Evolutionary conservation across 352 stramenopile species (phyloP), one percentile per base, ranked within the genome.

Genomic region (Blastocystis sp.): DNA sequence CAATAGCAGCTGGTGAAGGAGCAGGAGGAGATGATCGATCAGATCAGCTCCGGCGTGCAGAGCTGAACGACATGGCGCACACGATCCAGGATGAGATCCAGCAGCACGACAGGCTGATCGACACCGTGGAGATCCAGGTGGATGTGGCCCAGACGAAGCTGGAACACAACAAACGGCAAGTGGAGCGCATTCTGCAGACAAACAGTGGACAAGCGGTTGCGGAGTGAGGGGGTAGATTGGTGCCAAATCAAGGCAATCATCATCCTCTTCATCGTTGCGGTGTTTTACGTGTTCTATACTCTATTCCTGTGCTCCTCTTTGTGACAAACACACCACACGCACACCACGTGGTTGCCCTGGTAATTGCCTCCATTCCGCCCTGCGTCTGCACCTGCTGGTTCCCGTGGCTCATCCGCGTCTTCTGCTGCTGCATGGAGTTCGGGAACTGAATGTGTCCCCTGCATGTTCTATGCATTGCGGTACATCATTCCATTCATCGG

Each of bases 71-170:
- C 2, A 79, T 79, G 69, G 69, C 69, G n/a, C 69, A 79, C 56
- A 79, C 69, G 56, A 79, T 79, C 52, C 69, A 79, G 40, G 69
- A 79, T 34, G 69, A 79, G 38, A 79, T 79, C n/a, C 69, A 79
- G 34, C 7, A 79, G 43, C 69, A 79, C 52, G 69, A 79, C 56
- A 40, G 48, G 23, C 69, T 79, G 1, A 61, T 79, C 17, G 69
- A 79, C 34, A 48, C 28, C 11, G 69, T 79, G n/a, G 69, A 79
- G 40, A 79, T 79, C 43, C 43, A 79, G 19, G 69, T 79, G 1
- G 69, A 79, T 79, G 69, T 79, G n/a, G 43, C 69, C 7, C 69
- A 79, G 56, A 79, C 40, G 41, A 23, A 41, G 28, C 19, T 79
- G 69, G 69, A 79, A 43, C 69, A 64, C 4, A 64, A 64, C n/a